phyloP scores from a whole-genome alignment of 2,329 filamentous ascomycete genomes.

The Phoma herbarum region DNA sequence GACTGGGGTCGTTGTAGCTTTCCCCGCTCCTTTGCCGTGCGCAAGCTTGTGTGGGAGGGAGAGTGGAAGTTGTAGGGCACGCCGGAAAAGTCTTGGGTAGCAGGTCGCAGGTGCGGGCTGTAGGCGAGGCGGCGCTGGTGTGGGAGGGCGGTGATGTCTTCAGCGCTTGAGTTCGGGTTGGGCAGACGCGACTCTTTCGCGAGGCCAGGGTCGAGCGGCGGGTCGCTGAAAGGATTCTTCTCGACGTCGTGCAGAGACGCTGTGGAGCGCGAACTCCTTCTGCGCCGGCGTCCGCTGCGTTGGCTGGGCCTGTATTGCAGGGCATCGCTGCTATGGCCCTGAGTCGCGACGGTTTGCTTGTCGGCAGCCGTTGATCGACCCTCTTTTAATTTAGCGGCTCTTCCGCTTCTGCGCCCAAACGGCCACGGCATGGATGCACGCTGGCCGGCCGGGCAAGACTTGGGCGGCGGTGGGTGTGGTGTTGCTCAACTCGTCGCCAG shows the following conservation, averaged over 20 bases:
- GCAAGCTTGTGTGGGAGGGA: constrained; percentile 48
- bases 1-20: constrained; percentile 59
- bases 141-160: constrained; percentile 60
- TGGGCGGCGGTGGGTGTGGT: constrained; percentile 10
- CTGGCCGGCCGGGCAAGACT: constrained; percentile 16
- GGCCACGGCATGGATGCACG: constrained; percentile 76
- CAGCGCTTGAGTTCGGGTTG: constrained; percentile 46
- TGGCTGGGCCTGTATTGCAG: constrained; percentile 37
- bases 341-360: constrained; percentile 37
- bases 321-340: constrained; percentile 35
- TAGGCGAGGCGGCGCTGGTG: constrained; percentile 50
- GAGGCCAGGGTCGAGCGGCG: constrained; percentile 32
- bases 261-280: constrained; percentile 45
- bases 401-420: constrained; percentile 77
- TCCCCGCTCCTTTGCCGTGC: constrained; percentile 52
- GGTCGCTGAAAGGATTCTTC: constrained; percentile 29
- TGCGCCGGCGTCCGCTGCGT: constrained; percentile 42
- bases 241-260: constrained; percentile 44
- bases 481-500: constrained; percentile 21
- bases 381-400: constrained; percentile 63
- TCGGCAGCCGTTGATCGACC: constrained; percentile 59
- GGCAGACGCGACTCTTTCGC: constrained; percentile 29
- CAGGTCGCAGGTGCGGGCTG: constrained; percentile 59
- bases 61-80: constrained; percentile 58
- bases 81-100: constrained; percentile 51